A percentile compares a stretch with the other conserved stretches of the same genome.
Conservation (phyloP, 208 protist species). For the Leishmania braziliensis region DNA sequence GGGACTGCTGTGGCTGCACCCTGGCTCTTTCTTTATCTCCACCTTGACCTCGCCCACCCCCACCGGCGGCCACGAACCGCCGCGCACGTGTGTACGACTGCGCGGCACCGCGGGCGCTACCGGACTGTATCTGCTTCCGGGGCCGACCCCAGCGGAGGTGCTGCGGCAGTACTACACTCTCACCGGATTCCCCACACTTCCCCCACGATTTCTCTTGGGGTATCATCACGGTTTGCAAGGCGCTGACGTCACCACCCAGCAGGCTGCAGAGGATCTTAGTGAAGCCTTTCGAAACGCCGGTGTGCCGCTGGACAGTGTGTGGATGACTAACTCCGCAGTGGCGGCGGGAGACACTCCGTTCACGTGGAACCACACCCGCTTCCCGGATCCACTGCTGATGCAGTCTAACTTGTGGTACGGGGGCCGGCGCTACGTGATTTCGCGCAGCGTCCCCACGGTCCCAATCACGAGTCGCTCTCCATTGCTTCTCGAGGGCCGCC, state of each 20-base stretch:
- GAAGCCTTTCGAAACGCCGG: conserved; percentile 18
- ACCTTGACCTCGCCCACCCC: conserved; percentile 4
- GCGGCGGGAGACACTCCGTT: conserved; percentile 38
- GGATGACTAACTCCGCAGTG: conserved; percentile 21
- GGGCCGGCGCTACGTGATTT: conserved; percentile 92
- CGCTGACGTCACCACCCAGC: conserved; percentile 11
- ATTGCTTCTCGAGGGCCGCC: conserved; percentile 68
- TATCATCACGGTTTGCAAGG: conserved; percentile 92
- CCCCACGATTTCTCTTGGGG: conserved; percentile 93
- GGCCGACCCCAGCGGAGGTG: conserved; percentile 82
- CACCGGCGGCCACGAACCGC: background rate
- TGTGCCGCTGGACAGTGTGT: conserved; percentile 54
- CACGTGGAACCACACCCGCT: conserved; percentile 60
- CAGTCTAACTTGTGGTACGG: conserved; percentile 67
- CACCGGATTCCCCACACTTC: conserved; percentile 93
- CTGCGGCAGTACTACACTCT: conserved; percentile 93
- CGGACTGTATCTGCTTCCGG: conserved; percentile 94
- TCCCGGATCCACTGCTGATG: conserved; percentile 92
- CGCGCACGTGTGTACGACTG: conserved; percentile 19
- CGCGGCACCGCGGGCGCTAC: conserved; percentile 88
- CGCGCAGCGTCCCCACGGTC: conserved; percentile 97
- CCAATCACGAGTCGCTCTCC: conserved; percentile 75
- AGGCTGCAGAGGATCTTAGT: conserved; percentile 26
- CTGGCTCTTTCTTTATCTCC: conserved; percentile 29
- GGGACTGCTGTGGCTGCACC: conserved; percentile 51